Evolutionary conservation across 2,329 filamentous ascomycete species (phyloP).

Genomic region (Epichloe scottii): DNA sequence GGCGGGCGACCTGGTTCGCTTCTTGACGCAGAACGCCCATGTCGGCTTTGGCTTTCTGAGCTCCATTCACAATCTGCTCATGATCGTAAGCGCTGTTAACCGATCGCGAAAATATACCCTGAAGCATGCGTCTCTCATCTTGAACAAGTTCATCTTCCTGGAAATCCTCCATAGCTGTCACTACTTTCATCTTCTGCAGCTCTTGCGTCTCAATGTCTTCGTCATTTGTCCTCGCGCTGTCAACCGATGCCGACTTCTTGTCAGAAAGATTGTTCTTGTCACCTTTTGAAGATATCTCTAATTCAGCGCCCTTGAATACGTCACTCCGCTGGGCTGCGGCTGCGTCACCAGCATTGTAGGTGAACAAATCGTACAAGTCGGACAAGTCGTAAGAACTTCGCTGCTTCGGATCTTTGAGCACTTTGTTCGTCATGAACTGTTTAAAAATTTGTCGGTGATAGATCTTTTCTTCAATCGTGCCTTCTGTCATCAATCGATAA

Average conservation of each 20-base stretch:
- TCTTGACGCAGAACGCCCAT: slow-evolving; percentile 68
- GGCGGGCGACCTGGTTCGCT: slow-evolving; percentile 64
- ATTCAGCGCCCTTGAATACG: slow-evolving; percentile 79
- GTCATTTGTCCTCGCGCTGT: slow-evolving; percentile 4
- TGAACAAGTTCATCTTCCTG: slow-evolving; percentile 37
- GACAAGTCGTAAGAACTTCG: slow-evolving; percentile 80
- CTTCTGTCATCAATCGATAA: slow-evolving; percentile 94
- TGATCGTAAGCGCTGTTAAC: slow-evolving; percentile 91
- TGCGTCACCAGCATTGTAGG: slow-evolving; percentile 41
- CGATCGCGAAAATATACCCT: slow-evolving; percentile 76
- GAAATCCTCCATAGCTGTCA: slow-evolving; percentile 54
- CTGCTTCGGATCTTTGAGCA: slow-evolving; percentile 87
- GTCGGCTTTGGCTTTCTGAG: slow-evolving; percentile 59
- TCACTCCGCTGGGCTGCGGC: slow-evolving; percentile 63
- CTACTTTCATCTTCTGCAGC: slow-evolving; percentile 42
- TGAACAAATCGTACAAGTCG: slow-evolving; percentile 87
- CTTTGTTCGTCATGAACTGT: slow-evolving; percentile 93
- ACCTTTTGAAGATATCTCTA: slow-evolving; percentile 24
- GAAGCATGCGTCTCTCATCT: slow-evolving; percentile 68
- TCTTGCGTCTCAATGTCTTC: slow-evolving; percentile 25
- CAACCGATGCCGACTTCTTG: slow-evolving; percentile 6
- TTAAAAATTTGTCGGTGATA: slow-evolving; percentile 99
- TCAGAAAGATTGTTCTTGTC: slow-evolving; percentile 3
- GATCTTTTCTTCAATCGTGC: slow-evolving; percentile 98
- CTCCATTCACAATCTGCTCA: slow-evolving; percentile 76